Base-by-base conservation (phyloP, 768 basidiomycete species). In the Termitomyces heimii region DNA sequence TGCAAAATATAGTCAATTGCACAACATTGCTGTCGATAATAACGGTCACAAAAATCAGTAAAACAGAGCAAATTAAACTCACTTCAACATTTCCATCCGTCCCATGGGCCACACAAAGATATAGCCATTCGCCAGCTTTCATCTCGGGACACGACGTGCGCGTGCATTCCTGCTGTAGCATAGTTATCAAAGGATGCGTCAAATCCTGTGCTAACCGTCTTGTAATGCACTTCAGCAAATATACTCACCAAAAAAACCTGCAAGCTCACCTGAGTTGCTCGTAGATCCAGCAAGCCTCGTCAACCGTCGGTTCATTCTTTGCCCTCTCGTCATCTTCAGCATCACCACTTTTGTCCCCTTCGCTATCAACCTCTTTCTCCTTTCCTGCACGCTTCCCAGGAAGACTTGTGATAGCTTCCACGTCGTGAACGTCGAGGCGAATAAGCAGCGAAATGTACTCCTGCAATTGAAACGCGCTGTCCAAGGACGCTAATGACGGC, bases 121-220 rank as follows among this genome's bases (percentile, higher is more conserved):
- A 98, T 29, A 92, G 79, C 96, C 96, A 98, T 76, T 98, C 93
- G 55, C 92, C 92, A n/a, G 95, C 94, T 71, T 95, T 95, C 96
- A 99, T 99, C 73, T 96, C 88, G 1, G 94, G 92, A 76, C 96
- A 99, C 10, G 88, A 83, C 35, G 80, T 73, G 39, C 91, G 83
- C 13, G 87, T 92, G 68, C 95, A 98, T 68, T 92, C 91, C 63
- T 88, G 85, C 67, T 94, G 92, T 40, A 94, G 74, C 67, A 84
- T 85, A 1, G 88, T 90, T 46, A 95, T 89, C 42, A 94, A 77
- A 5, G 92, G 92, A 64, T 92, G 86, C 0, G 89, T 85, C 32
- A 95, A 77, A 69, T 95, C 93, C 70, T 92, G 89, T 6, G 92
- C 90, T 12, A 95, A 82, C 22, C 93, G 90, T 65, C 92, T 94